phyloP scores from a whole-genome alignment of 2,329 filamentous ascomycete species.

The Harringtonia lauricola region DNA sequence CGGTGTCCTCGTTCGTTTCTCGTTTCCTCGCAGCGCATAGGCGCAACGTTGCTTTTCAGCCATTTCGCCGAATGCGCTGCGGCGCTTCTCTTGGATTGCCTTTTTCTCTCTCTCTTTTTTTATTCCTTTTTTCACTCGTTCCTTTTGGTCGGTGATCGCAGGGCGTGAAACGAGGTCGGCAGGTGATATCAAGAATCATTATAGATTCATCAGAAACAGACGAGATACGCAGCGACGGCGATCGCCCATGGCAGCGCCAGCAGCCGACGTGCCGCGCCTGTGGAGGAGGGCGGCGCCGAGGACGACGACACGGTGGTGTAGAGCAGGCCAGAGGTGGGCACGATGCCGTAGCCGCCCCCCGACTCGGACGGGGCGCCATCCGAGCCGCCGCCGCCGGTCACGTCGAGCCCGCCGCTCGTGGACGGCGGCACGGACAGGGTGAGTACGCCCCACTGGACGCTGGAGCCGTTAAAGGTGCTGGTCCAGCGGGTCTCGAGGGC shows the following conservation, averaged over 20 bases:
- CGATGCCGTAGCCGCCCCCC: neutral
- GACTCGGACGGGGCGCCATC: neutral
- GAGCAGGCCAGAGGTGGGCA: neutral
- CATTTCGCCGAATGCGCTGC: no score
- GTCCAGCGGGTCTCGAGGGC: conserved; percentile 34
- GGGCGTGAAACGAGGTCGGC: no score
- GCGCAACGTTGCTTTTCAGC: no score
- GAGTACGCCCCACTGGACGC: conserved; percentile 32
- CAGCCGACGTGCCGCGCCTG: no score
- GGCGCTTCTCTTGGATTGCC: neutral
- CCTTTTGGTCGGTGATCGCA: neutral
- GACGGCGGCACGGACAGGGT: conserved; percentile 27
- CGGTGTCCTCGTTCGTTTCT: no score
- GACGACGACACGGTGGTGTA: neutral
- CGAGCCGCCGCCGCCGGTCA: neutral
- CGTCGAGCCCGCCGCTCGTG: conserved; percentile 7
- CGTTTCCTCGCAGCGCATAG: no score
- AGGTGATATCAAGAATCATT: no score
- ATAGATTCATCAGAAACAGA: no score
- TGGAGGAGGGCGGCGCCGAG: neutral
- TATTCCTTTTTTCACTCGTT: neutral
- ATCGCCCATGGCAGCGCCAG: no score
- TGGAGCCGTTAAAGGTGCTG: conserved; percentile 28
- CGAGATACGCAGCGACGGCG: no score
- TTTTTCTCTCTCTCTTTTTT: neutral